Evolutionary conservation across 106 monocot species (phyloP).

Genomic region (Acorus calamus): DNA sequence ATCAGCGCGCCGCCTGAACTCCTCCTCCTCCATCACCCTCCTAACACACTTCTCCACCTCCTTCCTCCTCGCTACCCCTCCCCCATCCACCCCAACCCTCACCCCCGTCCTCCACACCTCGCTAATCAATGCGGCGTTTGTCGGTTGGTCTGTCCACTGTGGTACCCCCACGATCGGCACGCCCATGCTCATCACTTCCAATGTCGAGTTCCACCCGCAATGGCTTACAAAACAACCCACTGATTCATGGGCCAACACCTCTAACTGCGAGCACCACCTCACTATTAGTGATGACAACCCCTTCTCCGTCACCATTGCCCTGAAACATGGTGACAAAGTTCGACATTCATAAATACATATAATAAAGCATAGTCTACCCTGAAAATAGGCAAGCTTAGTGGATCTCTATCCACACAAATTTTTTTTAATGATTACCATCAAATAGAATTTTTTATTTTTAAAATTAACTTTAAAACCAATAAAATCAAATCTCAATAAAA

Average conservation of each 20-base stretch:
- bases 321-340: neutral
- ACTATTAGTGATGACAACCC: constrained; percentile 8
- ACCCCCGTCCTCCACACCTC: constrained; percentile 9
- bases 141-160: constrained; percentile 21
- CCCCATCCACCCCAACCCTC: neutral
- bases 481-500: too few species aligned
- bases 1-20: neutral
- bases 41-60: neutral
- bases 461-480: too few species aligned
- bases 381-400: too few species aligned
- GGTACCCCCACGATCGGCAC: constrained; percentile 16
- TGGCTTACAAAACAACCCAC: constrained; percentile 4
- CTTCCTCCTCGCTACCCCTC: neutral
- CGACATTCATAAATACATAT: too few species aligned
- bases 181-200: neutral
- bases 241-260: constrained; percentile 10
- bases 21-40: constrained; percentile 2
- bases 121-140: constrained; percentile 9
- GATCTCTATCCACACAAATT: too few species aligned
- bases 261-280: constrained; percentile 9
- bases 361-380: too few species aligned
- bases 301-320: neutral
- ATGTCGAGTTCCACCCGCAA: too few species aligned
- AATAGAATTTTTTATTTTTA: too few species aligned
- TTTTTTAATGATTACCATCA: too few species aligned